These are phyloP conservation scores for Capsicum baccatum DNA, from an alignment of 257 asterid genomes.

Conservation along the genomic window DNA sequence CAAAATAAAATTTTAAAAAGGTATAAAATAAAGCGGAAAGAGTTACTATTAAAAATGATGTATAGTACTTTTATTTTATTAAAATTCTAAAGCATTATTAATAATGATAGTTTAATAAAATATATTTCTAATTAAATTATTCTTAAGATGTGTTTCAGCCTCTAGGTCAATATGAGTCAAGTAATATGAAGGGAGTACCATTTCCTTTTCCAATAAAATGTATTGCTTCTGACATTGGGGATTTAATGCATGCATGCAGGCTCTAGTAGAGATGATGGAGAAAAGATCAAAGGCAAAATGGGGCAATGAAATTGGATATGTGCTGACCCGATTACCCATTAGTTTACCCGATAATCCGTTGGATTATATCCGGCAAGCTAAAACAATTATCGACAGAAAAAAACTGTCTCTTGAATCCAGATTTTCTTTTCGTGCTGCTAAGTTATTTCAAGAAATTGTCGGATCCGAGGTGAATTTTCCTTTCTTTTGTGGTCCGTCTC, in stretches of 20 bases:
- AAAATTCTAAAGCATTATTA: too few species aligned
- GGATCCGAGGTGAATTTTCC: constrained; percentile 46
- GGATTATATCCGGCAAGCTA: constrained; percentile 48
- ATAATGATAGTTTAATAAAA: too few species aligned
- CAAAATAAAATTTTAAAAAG: too few species aligned
- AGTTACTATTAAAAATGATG: too few species aligned
- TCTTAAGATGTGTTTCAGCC: too few species aligned
- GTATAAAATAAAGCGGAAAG: too few species aligned
- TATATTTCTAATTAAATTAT: too few species aligned
- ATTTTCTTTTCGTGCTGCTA: constrained; percentile 21
- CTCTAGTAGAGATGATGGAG: constrained; percentile 53
- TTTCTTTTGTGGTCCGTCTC: not conserved
- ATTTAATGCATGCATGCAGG: constrained; percentile 34
- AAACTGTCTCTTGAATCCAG: constrained; percentile 54
- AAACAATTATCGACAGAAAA: constrained; percentile 52
- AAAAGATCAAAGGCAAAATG: constrained; percentile 43
- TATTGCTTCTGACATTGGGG: not conserved
- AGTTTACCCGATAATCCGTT: constrained; percentile 48
- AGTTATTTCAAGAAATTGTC: constrained; percentile 31
- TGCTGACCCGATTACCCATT: constrained; percentile 42
- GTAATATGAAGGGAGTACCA: too few species aligned
- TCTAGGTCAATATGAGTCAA: too few species aligned
- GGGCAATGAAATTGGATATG: constrained; percentile 53
- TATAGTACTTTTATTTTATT: too few species aligned
- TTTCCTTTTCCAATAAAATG: too few species aligned